Conservation (phyloP, 805 yeast genomes). For the Saccharomycopsis babjevae region DNA sequence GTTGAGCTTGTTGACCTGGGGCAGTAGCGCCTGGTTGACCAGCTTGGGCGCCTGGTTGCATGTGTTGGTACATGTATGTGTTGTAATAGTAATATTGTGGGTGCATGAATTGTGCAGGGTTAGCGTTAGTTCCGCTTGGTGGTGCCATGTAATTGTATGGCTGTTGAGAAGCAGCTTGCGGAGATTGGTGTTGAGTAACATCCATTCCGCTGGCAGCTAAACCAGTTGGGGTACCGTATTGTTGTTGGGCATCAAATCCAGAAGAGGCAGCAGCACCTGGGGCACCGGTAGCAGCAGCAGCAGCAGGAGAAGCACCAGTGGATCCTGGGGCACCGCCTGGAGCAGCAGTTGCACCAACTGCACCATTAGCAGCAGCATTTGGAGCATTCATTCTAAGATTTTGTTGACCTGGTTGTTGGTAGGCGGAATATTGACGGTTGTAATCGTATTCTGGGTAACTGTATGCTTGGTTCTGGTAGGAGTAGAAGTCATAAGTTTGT, state of each 20-base stretch:
- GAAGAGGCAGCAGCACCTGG: conserved; percentile 24
- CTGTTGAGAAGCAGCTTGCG: not conserved
- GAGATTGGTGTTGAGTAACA: not conserved
- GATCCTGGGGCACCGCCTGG: conserved; percentile 28
- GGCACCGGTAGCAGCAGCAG: conserved; percentile 23
- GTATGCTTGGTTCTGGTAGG: conserved; percentile 23
- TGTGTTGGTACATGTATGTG: conserved; percentile 18
- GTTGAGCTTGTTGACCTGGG: conserved; percentile 8
- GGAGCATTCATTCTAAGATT: conserved; percentile 17
- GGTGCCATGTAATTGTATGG: conserved; percentile 3
- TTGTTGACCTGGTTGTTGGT: conserved; percentile 20
- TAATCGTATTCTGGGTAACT: conserved; percentile 36
- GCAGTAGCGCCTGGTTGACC: conserved; percentile 10
- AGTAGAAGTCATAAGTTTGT: conserved; percentile 21
- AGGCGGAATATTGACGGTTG: conserved; percentile 16
- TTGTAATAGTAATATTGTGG: conserved; percentile 25
- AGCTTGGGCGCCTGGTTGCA: conserved; percentile 17
- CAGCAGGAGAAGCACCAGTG: conserved; percentile 22
- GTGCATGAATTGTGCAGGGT: conserved; percentile 19
- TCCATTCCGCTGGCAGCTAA: conserved; percentile 5
- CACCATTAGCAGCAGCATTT: conserved; percentile 14
- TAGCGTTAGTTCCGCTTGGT: conserved; percentile 20
- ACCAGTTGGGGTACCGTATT: conserved; percentile 20
- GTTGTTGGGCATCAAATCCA: conserved; percentile 12
- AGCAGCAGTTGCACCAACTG: conserved; percentile 20